These are phyloP conservation scores for Colletotrichum cuscutae DNA, from an alignment of 2,329 filamentous ascomycete species.

Conservation along the genomic window DNA sequence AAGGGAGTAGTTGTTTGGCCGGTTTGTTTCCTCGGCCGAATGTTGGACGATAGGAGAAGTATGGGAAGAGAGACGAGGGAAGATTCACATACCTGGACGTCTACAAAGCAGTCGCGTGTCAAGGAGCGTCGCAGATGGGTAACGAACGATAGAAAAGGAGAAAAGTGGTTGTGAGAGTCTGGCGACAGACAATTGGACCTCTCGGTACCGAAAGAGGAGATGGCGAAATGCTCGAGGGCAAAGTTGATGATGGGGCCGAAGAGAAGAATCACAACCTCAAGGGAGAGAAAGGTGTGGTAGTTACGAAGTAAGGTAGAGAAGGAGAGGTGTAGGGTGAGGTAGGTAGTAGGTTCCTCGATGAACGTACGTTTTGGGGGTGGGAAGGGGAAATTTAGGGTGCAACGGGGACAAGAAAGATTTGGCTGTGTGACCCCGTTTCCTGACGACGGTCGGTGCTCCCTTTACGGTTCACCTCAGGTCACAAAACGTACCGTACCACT, in stretches of 20 bases:
- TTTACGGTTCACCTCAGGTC: neutral
- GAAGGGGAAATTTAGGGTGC: constrained; percentile 37
- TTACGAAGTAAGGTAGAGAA: constrained; percentile 23
- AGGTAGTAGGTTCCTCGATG: constrained; percentile 19
- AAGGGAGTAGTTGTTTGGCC: neutral
- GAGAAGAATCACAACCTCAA: constrained; percentile 34
- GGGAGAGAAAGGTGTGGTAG: constrained; percentile 30
- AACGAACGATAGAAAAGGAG: constrained; percentile 39
- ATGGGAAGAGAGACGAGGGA: neutral
- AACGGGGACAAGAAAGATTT: constrained; percentile 32
- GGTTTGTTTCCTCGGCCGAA: neutral
- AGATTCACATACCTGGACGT: constrained; percentile 39
- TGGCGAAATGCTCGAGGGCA: constrained; percentile 27
- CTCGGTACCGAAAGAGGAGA: constrained; percentile 25
- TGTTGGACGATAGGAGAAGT: neutral
- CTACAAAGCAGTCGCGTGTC: constrained; percentile 47
- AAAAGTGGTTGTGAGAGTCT: constrained; percentile 18
- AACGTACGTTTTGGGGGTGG: constrained; percentile 33
- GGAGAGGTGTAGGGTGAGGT: neutral
- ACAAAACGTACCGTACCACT: neutral
- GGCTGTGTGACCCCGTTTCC: constrained; percentile 27
- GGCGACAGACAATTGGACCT: constrained; percentile 20
- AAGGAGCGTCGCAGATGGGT: constrained; percentile 43
- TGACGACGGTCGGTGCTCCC: constrained; percentile 21
- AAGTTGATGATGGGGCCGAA: constrained; percentile 35